A percentile compares a stretch with the other conserved stretches of the same genome.
These are phyloP conservation scores for Plasmodium inui DNA, from an alignment of 169 alveolate genomes.

Conservation along the genomic window DNA sequence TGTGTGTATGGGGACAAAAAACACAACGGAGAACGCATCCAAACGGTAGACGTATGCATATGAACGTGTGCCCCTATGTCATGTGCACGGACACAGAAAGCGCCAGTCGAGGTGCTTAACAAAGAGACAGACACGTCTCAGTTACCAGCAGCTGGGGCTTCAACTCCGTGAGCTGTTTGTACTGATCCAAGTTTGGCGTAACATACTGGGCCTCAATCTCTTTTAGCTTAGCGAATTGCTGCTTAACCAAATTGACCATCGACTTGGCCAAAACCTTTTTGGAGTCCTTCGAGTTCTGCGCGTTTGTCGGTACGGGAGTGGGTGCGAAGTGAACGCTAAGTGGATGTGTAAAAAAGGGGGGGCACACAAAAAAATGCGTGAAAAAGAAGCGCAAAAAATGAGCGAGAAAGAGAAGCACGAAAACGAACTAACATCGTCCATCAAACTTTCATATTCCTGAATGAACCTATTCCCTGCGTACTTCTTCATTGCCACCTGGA, in stretches of 20 bases:
- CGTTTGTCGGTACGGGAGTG: neutral
- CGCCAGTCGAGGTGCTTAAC: neutral
- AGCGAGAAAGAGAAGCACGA: neutral
- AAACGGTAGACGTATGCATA: neutral
- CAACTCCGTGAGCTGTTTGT: slow-evolving; percentile 29
- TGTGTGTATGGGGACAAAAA: neutral
- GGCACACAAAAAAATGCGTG: neutral
- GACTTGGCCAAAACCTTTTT: slow-evolving; percentile 38
- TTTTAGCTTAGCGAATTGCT: slow-evolving; percentile 55
- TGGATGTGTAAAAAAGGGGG: neutral
- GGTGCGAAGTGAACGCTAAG: neutral
- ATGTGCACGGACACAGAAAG: too few species aligned
- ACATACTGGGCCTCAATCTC: slow-evolving; percentile 47
- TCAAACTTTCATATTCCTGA: slow-evolving; percentile 46
- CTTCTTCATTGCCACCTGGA: slow-evolving; percentile 28
- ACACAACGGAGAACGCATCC: neutral
- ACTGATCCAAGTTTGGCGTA: slow-evolving; percentile 52
- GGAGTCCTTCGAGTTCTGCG: slow-evolving; percentile 36
- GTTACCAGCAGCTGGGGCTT: slow-evolving; percentile 25
- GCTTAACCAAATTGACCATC: slow-evolving; percentile 51
- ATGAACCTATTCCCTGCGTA: slow-evolving; percentile 59
- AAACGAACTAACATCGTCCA: slow-evolving; percentile 32
- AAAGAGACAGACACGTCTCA: neutral
- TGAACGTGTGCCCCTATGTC: too few species aligned
- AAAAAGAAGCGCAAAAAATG: neutral